Evolutionary conservation across 2,329 filamentous ascomycete species (phyloP).

Genomic region (Penicillium sp.): DNA sequence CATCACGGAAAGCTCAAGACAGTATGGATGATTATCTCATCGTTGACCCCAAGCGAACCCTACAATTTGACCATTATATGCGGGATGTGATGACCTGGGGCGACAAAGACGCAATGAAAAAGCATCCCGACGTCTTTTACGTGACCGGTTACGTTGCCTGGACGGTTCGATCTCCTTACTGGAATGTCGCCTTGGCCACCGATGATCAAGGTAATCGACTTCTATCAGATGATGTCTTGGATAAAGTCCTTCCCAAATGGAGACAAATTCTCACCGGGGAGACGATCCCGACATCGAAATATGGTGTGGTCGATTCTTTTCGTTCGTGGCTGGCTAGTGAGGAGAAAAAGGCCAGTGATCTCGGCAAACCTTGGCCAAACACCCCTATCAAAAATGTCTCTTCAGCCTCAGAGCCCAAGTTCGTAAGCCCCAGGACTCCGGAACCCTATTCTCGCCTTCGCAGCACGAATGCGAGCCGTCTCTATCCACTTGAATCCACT

Average conservation of each 20-base stretch:
- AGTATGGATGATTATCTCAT: neutral
- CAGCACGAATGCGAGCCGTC: neutral
- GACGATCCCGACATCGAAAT: neutral
- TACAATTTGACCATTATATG: neutral
- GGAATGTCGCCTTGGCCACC: slow-evolving; percentile 1
- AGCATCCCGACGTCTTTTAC: neutral
- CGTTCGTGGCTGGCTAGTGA: neutral
- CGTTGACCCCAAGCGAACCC: neutral
- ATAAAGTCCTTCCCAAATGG: neutral
- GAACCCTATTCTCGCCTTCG: neutral
- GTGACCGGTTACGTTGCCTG: neutral
- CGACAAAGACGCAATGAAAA: neutral
- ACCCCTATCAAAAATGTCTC: neutral
- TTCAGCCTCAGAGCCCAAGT: neutral
- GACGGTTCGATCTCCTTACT: slow-evolving; percentile 1
- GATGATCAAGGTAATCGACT: neutral
- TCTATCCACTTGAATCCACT: neutral
- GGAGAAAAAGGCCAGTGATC: neutral
- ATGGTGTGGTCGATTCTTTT: neutral
- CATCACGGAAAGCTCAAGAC: neutral
- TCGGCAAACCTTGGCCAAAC: neutral
- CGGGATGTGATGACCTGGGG: neutral
- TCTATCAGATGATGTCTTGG: neutral
- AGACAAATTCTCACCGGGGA: neutral
- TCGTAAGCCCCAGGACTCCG: neutral